Evolutionary conservation across 164 flowering plant genomes (phyloP).

Genomic region (Liquidambar formosana): DNA sequence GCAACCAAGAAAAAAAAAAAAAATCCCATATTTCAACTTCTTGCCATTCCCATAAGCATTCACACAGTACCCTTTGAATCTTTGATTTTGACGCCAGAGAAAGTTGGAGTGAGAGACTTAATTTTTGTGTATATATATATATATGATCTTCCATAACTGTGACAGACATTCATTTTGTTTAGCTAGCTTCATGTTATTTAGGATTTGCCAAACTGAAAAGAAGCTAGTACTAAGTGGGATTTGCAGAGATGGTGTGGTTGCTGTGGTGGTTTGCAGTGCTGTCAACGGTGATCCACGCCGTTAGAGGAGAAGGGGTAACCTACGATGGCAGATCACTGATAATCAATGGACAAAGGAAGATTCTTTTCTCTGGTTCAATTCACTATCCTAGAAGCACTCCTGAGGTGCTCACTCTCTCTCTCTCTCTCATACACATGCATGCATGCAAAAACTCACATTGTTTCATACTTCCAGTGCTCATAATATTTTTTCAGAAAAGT

Average conservation of each 20-base stretch:
- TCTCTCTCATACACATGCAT: background rate
- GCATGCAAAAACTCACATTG: background rate
- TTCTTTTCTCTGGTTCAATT: conserved; percentile 62
- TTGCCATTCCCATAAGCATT: too few species aligned
- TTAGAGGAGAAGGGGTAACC: conserved; percentile 30
- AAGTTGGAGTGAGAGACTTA: too few species aligned
- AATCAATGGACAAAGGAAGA: conserved; percentile 36
- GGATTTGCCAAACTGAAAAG: background rate
- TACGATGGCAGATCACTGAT: conserved; percentile 55
- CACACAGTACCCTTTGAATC: too few species aligned
- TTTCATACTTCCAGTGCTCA: background rate
- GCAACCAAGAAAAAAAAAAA: too few species aligned
- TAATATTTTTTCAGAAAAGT: too few species aligned
- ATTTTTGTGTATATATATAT: too few species aligned
- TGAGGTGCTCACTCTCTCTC: conserved; percentile 30
- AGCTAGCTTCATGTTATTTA: too few species aligned
- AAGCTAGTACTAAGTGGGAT: background rate
- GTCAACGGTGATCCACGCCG: conserved; percentile 1
- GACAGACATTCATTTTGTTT: too few species aligned
- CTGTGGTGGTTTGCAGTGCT: background rate
- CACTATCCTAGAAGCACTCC: conserved; percentile 71
- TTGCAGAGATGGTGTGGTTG: conserved; percentile 6
- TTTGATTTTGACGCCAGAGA: too few species aligned
- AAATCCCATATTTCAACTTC: too few species aligned
- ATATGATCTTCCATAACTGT: too few species aligned